phyloP scores from a whole-genome alignment of 1,284 basidiomycete species.

The Pseudozyma tsukubaensis region DNA sequence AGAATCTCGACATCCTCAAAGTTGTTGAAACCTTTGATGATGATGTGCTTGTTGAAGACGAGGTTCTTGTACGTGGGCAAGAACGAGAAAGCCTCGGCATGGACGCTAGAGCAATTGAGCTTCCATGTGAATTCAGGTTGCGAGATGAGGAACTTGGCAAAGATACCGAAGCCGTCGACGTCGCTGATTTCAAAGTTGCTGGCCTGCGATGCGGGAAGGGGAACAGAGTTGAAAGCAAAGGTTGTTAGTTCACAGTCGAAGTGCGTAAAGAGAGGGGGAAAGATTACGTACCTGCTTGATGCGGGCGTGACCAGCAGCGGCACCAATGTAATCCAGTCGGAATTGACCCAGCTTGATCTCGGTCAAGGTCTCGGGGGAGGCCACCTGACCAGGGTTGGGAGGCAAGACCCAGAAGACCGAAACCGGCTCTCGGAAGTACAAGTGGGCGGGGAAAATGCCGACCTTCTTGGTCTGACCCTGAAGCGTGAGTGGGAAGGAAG shows the following conservation, averaged over 20 bases:
- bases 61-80: slow-evolving; percentile 63
- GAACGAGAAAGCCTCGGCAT: slow-evolving; percentile 75
- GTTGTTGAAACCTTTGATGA: slow-evolving; percentile 75
- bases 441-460: slow-evolving; percentile 69
- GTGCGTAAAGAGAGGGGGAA: background rate
- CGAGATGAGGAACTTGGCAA: slow-evolving; percentile 74
- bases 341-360: slow-evolving; percentile 67
- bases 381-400: slow-evolving; percentile 42
- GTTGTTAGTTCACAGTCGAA: background rate
- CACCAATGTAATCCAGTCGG: slow-evolving; percentile 61
- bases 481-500: slow-evolving; percentile 66
- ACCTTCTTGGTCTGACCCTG: slow-evolving; percentile 68
- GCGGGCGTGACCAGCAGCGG: slow-evolving; percentile 67
- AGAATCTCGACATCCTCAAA: slow-evolving; percentile 76
- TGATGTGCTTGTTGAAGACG: slow-evolving; percentile 58
- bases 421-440: slow-evolving; percentile 68
- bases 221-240: background rate
- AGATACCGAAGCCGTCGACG: slow-evolving; percentile 63
- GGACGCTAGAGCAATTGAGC: slow-evolving; percentile 74
- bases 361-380: slow-evolving; percentile 44
- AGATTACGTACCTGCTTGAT: slow-evolving; percentile 65
- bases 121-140: slow-evolving; percentile 79
- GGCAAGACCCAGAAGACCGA: slow-evolving; percentile 68
- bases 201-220: slow-evolving; percentile 25
- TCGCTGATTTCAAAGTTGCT: slow-evolving; percentile 68